A percentile compares a stretch with the other conserved stretches of the same genome.
These are phyloP conservation scores for Corylus avellana DNA, from an alignment of 306 rosid species.

Conservation along the genomic window DNA sequence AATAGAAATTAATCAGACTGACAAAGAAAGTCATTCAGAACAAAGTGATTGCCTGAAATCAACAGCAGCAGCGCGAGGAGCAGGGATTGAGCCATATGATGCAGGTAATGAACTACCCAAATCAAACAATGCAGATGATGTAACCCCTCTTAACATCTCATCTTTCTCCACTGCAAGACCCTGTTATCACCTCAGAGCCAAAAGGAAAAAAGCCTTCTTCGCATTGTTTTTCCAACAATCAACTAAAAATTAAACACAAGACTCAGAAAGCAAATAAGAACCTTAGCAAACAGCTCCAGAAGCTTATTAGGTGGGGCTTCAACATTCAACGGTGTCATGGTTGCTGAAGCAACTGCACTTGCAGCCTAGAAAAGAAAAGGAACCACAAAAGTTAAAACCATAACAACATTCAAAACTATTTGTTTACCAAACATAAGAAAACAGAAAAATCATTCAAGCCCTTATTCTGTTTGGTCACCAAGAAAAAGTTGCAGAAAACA, in stretches of 20 bases:
- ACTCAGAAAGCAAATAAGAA: constrained; percentile 32
- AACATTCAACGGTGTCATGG: constrained; percentile 75
- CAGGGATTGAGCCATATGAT: constrained; percentile 34
- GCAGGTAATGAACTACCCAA: constrained; percentile 43
- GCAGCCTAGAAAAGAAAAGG: constrained; percentile 60
- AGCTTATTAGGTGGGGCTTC: constrained; percentile 69
- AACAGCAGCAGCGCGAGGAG: constrained; percentile 37
- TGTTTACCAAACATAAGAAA: not conserved
- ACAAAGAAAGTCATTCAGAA: not conserved
- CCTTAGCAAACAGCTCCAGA: constrained; percentile 75
- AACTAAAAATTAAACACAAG: constrained; percentile 1
- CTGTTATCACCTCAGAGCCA: constrained; percentile 62
- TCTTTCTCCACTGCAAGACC: constrained; percentile 89
- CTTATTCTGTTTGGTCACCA: not conserved
- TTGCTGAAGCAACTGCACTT: constrained; percentile 78
- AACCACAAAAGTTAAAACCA: not conserved
- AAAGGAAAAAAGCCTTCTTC: constrained; percentile 1
- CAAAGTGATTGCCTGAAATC: constrained; percentile 62
- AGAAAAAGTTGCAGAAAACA: not conserved
- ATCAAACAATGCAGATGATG: constrained; percentile 47
- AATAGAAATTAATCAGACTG: not conserved
- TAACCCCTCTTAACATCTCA: constrained; percentile 52
- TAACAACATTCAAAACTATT: not conserved
- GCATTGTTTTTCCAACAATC: constrained; percentile 22
- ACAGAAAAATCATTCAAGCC: not conserved